A percentile compares a stretch with the other conserved stretches of the same genome.
Conservation (phyloP, 2,329 filamentous ascomycete species). For the Fusarium incarnatum region DNA sequence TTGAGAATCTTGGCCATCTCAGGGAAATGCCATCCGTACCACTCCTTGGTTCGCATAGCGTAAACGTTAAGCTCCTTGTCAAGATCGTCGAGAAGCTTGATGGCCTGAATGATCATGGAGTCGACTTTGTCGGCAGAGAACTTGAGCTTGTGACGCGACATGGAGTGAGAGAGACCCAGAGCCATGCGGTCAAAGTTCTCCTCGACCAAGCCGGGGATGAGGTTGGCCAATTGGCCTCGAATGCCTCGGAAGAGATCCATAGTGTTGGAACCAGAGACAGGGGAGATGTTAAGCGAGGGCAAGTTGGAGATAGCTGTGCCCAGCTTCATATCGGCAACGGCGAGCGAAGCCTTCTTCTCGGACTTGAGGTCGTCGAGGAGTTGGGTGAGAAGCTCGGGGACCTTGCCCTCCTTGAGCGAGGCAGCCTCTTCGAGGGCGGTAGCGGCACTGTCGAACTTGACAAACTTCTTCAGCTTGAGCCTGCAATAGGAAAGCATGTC, state of each 20-base stretch:
- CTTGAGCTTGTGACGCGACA: conserved; percentile 97
- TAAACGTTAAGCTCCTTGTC: conserved; percentile 99
- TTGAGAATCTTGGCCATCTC: conserved; percentile 97
- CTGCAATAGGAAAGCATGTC: conserved; percentile 56
- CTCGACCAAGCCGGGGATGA: conserved; percentile 88
- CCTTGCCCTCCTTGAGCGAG: conserved; percentile 91
- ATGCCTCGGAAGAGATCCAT: conserved; percentile 94
- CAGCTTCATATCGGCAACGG: conserved; percentile 93
- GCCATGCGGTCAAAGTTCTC: conserved; percentile 94
- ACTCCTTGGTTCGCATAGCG: conserved; percentile 99
- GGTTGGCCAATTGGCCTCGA: conserved; percentile 86
- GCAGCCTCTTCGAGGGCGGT: conserved; percentile 91
- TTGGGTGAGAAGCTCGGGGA: conserved; percentile 84
- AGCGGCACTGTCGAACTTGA: conserved; percentile 95
- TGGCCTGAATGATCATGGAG: conserved; percentile 98
- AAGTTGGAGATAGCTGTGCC: conserved; percentile 93
- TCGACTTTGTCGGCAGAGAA: conserved; percentile 99
- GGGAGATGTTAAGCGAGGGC: conserved; percentile 85
- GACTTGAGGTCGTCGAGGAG: conserved; percentile 92
- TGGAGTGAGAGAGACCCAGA: conserved; percentile 94
- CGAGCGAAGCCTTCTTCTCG: conserved; percentile 96
- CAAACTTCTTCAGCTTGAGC: conserved; percentile 95
- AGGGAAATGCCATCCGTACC: conserved; percentile 99
- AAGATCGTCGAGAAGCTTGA: conserved; percentile 91
- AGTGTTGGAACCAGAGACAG: conserved; percentile 71